phyloP scores from a whole-genome alignment of 2,329 filamentous ascomycete species.

The Trichoderma endophyticum region DNA sequence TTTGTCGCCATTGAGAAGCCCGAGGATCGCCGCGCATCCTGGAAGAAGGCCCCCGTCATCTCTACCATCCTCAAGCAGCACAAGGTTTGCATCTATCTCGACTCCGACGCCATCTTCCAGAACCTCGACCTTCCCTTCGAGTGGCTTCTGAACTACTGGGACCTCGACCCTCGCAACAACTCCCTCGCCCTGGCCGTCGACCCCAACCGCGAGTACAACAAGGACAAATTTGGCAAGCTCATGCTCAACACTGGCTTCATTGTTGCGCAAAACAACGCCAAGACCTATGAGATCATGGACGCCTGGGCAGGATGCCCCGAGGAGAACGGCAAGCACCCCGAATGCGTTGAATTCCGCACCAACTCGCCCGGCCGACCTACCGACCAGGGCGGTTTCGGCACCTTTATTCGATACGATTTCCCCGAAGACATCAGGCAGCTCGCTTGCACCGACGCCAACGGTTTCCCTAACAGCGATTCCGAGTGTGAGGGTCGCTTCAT shows the following conservation, averaged over 20 bases:
- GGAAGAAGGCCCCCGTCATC: constrained; percentile 45
- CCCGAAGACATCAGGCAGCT: constrained; percentile 40
- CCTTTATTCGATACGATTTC: constrained; percentile 42
- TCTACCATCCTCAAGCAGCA: constrained; percentile 42
- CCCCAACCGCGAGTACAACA: constrained; percentile 37
- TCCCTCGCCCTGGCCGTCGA: constrained; percentile 43
- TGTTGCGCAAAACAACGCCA: constrained; percentile 48
- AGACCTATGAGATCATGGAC: constrained; percentile 46
- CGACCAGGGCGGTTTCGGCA: constrained; percentile 45
- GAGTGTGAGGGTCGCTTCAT: constrained; percentile 42
- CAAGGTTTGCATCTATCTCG: constrained; percentile 43
- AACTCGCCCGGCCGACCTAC: constrained; percentile 38
- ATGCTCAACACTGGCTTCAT: constrained; percentile 54
- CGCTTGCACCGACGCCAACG: constrained; percentile 43
- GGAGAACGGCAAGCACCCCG: constrained; percentile 37
- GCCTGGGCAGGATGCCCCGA: constrained; percentile 46
- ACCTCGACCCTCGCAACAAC: constrained; percentile 38
- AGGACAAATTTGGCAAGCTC: constrained; percentile 38
- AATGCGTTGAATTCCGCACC: constrained; percentile 38
- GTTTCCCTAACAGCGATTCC: constrained; percentile 38
- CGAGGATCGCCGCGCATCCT: constrained; percentile 43
- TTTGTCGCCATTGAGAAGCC: constrained; percentile 39
- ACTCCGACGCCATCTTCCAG: constrained; percentile 45
- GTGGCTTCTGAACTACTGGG: constrained; percentile 49
- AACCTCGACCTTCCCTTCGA: constrained; percentile 44